A percentile compares a stretch with the other conserved stretches of the same genome.
Conservation (phyloP, 2,329 filamentous ascomycete species). For the Chaetomium sp. region DNA sequence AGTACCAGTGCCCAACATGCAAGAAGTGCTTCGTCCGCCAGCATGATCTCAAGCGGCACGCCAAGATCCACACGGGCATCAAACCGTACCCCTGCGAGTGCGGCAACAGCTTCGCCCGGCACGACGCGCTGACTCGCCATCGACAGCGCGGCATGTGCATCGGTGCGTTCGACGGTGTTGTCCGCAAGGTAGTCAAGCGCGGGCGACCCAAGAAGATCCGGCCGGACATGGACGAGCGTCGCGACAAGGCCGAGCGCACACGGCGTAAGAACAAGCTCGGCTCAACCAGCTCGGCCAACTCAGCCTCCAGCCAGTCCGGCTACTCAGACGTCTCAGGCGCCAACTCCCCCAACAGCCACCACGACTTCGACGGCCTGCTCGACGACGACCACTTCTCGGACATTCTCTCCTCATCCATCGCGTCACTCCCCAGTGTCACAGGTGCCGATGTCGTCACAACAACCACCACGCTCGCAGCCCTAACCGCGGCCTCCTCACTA, state of each 20-base stretch:
- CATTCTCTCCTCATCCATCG: slow-evolving; percentile 24
- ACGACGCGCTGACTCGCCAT: slow-evolving; percentile 91
- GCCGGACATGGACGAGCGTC: slow-evolving; percentile 49
- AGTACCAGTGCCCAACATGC: slow-evolving; percentile 90
- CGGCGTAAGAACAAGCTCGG: slow-evolving; percentile 47
- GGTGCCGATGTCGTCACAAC: no score
- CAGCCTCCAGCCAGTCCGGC: slow-evolving; percentile 45
- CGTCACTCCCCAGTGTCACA: background rate
- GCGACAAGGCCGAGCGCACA: slow-evolving; percentile 51
- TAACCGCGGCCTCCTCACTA: no score
- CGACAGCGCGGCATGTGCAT: slow-evolving; percentile 95
- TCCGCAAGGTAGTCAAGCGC: slow-evolving; percentile 55
- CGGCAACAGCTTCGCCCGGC: slow-evolving; percentile 87
- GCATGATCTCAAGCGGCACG: slow-evolving; percentile 93
- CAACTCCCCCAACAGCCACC: slow-evolving; percentile 41
- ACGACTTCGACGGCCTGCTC: slow-evolving; percentile 36
- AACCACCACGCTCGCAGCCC: no score
- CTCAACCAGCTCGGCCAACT: slow-evolving; percentile 39
- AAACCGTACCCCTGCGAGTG: slow-evolving; percentile 95
- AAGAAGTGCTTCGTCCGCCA: slow-evolving; percentile 94
- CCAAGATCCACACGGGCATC: slow-evolving; percentile 93
- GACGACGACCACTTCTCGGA: slow-evolving; percentile 20
- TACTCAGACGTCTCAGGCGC: slow-evolving; percentile 51
- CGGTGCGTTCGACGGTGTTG: slow-evolving; percentile 79
- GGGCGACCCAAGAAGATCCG: slow-evolving; percentile 57